Conservation (phyloP, 345 rosid species). For the Hibiscus mutabilis region DNA sequence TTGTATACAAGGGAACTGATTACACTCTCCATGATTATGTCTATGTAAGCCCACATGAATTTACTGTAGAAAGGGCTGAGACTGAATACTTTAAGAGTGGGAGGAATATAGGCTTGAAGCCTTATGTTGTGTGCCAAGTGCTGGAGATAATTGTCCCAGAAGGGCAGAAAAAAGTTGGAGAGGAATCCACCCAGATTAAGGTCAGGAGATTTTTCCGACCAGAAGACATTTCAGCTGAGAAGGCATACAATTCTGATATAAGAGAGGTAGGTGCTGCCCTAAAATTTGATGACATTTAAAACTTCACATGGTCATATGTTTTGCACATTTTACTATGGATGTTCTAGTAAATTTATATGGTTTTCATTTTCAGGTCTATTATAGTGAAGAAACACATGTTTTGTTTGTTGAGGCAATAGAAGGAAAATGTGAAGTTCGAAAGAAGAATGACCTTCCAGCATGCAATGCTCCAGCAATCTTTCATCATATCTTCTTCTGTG, state of each 20-base stretch:
- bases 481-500: conserved; percentile 82
- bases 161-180: conserved; percentile 20
- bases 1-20: conserved; percentile 30
- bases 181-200: conserved; percentile 34
- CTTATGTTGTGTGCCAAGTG: conserved; percentile 59
- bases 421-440: conserved; percentile 88
- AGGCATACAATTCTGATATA: conserved; percentile 55
- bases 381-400: conserved; percentile 43
- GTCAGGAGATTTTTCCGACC: conserved; percentile 59
- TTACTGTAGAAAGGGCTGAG: conserved; percentile 20
- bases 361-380: conserved; percentile 51
- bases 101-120: conserved; percentile 53
- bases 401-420: conserved; percentile 36
- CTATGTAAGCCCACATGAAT: conserved; percentile 37
- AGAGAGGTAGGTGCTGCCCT: conserved; percentile 36
- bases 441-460: conserved; percentile 53
- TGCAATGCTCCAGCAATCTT: conserved; percentile 35
- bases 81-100: conserved; percentile 43
- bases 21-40: conserved; percentile 46
- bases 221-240: conserved; percentile 61
- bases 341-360: background rate
- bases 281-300: background rate
- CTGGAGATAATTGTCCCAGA: conserved; percentile 36
- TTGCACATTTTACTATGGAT: conserved; percentile 7
- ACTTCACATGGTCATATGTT: background rate